Base-by-base conservation (phyloP, 345 rosid species). In the Citrus cavaleriei region DNA sequence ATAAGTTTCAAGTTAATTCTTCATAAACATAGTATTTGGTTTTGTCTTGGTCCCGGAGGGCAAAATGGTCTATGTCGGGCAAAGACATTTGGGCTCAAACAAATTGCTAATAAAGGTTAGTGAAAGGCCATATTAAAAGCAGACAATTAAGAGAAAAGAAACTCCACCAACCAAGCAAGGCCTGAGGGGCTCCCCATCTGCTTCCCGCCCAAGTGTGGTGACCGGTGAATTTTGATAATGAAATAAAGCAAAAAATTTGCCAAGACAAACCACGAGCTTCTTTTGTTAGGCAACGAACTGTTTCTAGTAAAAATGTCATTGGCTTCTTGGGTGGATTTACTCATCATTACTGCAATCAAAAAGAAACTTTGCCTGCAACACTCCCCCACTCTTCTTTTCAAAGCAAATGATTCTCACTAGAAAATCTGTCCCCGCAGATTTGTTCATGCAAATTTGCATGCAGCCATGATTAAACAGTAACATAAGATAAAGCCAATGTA, bases 321-420 rank as follows among this genome's bases (percentile, higher is more conserved):
- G 86, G 84, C 70, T 46, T 80, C 71, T 28, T 65, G 76, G 89
- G 90, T 87, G 88, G 90, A 78, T 83, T 84, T 76, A 37, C 72
- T 89, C 91, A 93, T 93, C 86, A 91, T 93, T 83, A 77, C 93
- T 70, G 75, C 89, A 86, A 88, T 89, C 85, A 88, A 86, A 85
- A 83, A 79, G 77, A 75, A 6, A 19, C 5, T 21, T 35, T 68
- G 24, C 73, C 35, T 4, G 10, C 37, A 16, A 22, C 10, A 21
- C 61, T 79, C 83, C 78, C 85, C 49, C 64, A 79, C 74, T 71
- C 76, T 73, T 78, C 81, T 85, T 85, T 78, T 77, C 83, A 87
- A 88, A 86, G 88, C 79, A 85, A 85, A 91, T 93, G 93, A 93
- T 93, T 90, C 83, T 77, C 83, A 27, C 68, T 40, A 73, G 97